Percentiles rank a stretch among this genome's conserved stretches.
Evolutionary conservation across 1,139 yeast species (phyloP).

Genomic region (Hemisphaericaspora subhashii): DNA sequence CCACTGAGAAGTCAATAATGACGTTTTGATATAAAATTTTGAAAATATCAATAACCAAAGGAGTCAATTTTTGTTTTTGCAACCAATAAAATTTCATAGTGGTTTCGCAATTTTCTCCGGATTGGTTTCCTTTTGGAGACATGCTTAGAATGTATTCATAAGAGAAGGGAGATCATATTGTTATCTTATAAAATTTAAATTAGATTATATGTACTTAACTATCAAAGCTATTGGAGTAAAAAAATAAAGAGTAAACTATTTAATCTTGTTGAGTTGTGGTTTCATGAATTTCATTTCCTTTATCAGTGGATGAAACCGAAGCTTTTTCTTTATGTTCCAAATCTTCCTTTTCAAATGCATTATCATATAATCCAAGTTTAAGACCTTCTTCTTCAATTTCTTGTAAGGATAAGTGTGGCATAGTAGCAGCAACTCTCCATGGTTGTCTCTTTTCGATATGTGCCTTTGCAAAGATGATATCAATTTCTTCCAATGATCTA

Average conservation of each 20-base stretch:
- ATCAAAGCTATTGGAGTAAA: background rate
- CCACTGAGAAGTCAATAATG: no score
- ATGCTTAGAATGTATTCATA: no score
- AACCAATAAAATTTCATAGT: no score
- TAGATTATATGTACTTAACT: background rate
- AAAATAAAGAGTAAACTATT: background rate
- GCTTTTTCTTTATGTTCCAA: conserved; percentile 31
- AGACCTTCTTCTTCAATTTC: conserved; percentile 51
- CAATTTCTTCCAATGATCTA: conserved; percentile 49
- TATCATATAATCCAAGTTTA: conserved; percentile 48
- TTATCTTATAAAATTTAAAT: background rate
- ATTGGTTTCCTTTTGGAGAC: no score
- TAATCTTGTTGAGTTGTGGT: conserved; percentile 1
- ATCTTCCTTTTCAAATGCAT: conserved; percentile 38
- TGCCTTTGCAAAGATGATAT: conserved; percentile 47
- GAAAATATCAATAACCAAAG: no score
- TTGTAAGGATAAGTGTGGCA: conserved; percentile 46
- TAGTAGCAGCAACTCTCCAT: conserved; percentile 51
- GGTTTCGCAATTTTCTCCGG: no score
- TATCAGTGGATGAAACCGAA: conserved; percentile 11
- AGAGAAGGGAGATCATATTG: no score
- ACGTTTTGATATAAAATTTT: no score
- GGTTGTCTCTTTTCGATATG: conserved; percentile 46
- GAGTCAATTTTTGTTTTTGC: no score
- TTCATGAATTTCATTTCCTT: background rate